Conservation (phyloP, 1,139 yeast genomes). For the Pichia cactophila region DNA sequence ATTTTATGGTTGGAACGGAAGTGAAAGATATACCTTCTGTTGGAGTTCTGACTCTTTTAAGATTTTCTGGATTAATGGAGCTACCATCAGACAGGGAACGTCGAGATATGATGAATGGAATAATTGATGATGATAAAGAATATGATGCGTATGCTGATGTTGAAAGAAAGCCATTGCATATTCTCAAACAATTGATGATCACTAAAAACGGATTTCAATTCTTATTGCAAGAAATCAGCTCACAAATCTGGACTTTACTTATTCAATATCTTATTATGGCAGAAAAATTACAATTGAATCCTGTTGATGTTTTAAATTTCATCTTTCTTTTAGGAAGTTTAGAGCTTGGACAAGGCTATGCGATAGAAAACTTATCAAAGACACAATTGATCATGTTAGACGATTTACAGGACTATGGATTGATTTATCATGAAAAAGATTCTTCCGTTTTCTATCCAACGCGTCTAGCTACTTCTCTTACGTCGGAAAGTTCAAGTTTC, state of each 20-base stretch:
- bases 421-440: constrained; percentile 51
- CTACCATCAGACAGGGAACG: constrained; percentile 32
- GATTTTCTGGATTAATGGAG: constrained; percentile 84
- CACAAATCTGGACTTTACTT: constrained; percentile 90
- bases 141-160: constrained; percentile 21
- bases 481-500: constrained; percentile 70
- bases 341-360: constrained; percentile 83
- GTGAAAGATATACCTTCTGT: constrained; percentile 56
- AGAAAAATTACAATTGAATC: constrained; percentile 82
- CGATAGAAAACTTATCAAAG: constrained; percentile 59
- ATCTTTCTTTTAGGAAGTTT: constrained; percentile 89
- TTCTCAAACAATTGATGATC: constrained; percentile 49
- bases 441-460: constrained; percentile 66
- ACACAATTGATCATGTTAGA: constrained; percentile 85
- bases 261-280: constrained; percentile 83
- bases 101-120: constrained; percentile 17
- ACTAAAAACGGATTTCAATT: constrained; percentile 94
- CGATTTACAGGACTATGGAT: constrained; percentile 85
- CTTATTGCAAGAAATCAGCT: constrained; percentile 80
- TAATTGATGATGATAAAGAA: constrained; percentile 18
- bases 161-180: constrained; percentile 13
- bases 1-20: constrained; percentile 95
- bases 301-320: constrained; percentile 90
- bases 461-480: constrained; percentile 79
- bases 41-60: constrained; percentile 56